Percentiles rank a stretch among this genome's conserved stretches.
Conservation (phyloP, 2,329 filamentous ascomycete species). For the Hyphodiscus sp. region DNA sequence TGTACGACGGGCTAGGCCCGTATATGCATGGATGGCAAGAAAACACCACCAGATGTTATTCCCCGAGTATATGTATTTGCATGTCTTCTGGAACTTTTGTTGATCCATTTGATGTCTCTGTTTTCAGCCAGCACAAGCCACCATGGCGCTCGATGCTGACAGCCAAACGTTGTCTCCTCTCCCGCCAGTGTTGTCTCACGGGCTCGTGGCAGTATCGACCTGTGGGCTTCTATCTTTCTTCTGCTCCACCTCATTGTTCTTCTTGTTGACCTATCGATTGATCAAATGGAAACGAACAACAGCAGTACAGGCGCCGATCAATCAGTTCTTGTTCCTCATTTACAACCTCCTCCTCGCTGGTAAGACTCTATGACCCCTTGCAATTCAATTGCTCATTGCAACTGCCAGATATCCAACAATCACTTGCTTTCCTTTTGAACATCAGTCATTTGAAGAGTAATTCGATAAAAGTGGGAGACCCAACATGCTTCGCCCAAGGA, state of each 20-base stretch:
- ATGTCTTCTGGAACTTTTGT: neutral
- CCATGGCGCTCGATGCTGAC: slow-evolving; percentile 14
- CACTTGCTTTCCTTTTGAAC: slow-evolving; percentile 57
- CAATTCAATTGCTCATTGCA: neutral
- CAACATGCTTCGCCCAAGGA: slow-evolving; percentile 58
- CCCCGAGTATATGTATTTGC: neutral
- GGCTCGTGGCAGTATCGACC: slow-evolving; percentile 39
- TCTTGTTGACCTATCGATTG: slow-evolving; percentile 35
- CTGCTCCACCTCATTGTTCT: slow-evolving; percentile 36
- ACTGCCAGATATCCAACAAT: slow-evolving; percentile 53
- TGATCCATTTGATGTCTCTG: neutral
- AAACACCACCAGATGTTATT: too few relatives aligned
- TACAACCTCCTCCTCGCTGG: slow-evolving; percentile 59
- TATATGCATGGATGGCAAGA: neutral
- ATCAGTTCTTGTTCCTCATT: slow-evolving; percentile 64
- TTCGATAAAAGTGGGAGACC: slow-evolving; percentile 45
- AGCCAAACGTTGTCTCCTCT: slow-evolving; percentile 23
- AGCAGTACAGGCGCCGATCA: slow-evolving; percentile 34
- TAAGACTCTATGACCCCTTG: neutral
- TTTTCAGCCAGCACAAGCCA: slow-evolving; percentile 14
- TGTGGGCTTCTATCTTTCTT: slow-evolving; percentile 42
- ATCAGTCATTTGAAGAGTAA: slow-evolving; percentile 50
- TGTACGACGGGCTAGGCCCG: neutral
- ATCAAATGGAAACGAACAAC: slow-evolving; percentile 21
- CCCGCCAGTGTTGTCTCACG: slow-evolving; percentile 27